phyloP scores from a whole-genome alignment of 768 basidiomycete genomes.

The Amanita exitialis region DNA sequence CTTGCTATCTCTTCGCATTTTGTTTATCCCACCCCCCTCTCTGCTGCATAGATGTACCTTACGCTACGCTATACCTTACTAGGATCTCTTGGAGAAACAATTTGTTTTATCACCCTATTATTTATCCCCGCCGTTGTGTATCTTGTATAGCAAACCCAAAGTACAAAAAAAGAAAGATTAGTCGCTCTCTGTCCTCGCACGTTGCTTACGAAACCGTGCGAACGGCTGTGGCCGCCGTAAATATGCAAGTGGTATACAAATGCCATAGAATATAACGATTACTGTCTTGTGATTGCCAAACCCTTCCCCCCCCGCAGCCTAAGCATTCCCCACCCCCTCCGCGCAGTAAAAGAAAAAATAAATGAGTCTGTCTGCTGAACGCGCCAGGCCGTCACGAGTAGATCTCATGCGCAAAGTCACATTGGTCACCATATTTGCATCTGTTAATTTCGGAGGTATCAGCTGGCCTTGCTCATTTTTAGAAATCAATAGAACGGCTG shows the following conservation, averaged over 20 bases:
- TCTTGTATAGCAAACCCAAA: constrained; percentile 11
- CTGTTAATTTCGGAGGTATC: constrained; percentile 46
- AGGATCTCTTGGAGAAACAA: constrained; percentile 19
- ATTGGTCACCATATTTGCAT: constrained; percentile 84
- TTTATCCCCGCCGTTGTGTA: constrained; percentile 14
- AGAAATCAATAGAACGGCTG: constrained; percentile 17
- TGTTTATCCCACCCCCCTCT: constrained; percentile 11
- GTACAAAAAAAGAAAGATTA: neutral
- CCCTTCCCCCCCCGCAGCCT: neutral
- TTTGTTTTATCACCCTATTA: constrained; percentile 19
- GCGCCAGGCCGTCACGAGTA: constrained; percentile 15
- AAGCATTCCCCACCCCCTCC: neutral
- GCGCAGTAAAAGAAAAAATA: neutral
- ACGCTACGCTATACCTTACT: constrained; percentile 20
- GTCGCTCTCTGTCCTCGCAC: neutral
- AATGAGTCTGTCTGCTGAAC: neutral
- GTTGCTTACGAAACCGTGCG: constrained; percentile 1
- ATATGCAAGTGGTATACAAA: constrained; percentile 15
- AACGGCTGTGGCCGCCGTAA: neutral
- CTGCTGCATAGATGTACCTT: constrained; percentile 25
- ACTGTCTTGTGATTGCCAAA: neutral
- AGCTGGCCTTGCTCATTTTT: constrained; percentile 29
- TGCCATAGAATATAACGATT: constrained; percentile 6
- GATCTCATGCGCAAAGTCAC: constrained; percentile 70
- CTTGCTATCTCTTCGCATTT: constrained; percentile 7